Conservation (phyloP, 805 yeast genomes). For the Hanseniaspora nectarophila region DNA sequence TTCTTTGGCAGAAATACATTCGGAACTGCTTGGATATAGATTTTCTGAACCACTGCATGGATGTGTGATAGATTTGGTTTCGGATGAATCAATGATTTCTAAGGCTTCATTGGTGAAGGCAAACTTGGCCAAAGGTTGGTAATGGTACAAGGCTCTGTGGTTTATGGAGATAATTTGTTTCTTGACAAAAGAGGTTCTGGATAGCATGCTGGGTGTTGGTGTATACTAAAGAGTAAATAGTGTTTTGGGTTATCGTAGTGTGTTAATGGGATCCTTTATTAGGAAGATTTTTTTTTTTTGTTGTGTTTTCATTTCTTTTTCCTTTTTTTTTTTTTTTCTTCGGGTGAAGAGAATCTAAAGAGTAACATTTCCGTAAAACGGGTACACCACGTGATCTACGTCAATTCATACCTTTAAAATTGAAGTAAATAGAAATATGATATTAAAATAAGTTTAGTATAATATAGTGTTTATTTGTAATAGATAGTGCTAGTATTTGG, state of each 20-base stretch:
- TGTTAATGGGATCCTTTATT: no score
- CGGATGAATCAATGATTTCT: conserved; percentile 29
- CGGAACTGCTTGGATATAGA: conserved; percentile 24
- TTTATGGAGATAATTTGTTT: neutral
- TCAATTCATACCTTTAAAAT: no score
- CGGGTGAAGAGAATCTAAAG: neutral
- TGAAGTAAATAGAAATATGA: no score
- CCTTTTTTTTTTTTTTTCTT: neutral
- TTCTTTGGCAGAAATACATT: conserved; percentile 21
- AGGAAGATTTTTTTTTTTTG: neutral
- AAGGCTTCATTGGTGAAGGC: conserved; percentile 43
- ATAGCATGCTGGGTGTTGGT: neutral
- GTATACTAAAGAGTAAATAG: no score
- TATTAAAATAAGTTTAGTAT: no score
- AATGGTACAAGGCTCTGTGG: conserved; percentile 16
- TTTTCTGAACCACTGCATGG: conserved; percentile 19
- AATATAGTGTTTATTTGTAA: no score
- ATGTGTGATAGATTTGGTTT: conserved; percentile 23
- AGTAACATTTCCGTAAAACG: conserved; percentile 6
- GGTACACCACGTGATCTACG: neutral
- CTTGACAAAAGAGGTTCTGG: neutral
- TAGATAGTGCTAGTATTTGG: no score
- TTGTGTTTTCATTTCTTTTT: no score
- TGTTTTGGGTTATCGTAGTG: no score
- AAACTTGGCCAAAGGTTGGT: conserved; percentile 70